Evolutionary conservation across 768 basidiomycete genomes (phyloP).

Genomic region (Trametes cinnabarina): DNA sequence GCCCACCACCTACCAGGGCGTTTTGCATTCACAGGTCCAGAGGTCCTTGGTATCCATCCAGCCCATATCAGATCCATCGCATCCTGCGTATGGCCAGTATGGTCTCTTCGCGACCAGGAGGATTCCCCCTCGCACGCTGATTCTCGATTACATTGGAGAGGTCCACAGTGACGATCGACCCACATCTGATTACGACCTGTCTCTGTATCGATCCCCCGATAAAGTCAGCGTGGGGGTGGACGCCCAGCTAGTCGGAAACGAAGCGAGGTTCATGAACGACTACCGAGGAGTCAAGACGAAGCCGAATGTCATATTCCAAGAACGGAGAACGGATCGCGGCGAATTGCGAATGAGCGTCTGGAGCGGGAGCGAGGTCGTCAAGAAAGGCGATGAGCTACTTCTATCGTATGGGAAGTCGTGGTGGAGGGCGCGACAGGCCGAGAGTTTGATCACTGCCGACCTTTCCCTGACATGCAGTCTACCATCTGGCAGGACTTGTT

Average conservation of each 20-base stretch:
- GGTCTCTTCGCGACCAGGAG: slow-evolving; percentile 80
- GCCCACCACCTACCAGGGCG: not conserved
- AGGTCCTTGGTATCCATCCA: slow-evolving; percentile 49
- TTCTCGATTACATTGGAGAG: slow-evolving; percentile 82
- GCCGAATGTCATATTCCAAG: slow-evolving; percentile 72
- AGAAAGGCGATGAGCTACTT: slow-evolving; percentile 80
- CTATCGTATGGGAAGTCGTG: slow-evolving; percentile 88
- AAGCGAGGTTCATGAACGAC: slow-evolving; percentile 88
- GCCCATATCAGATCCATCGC: slow-evolving; percentile 48
- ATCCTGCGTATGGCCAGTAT: slow-evolving; percentile 69
- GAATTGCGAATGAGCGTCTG: slow-evolving; percentile 79
- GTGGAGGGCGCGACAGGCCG: slow-evolving; percentile 56
- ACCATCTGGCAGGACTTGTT: too few relatives aligned
- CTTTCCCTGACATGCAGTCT: not conserved
- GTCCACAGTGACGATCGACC: slow-evolving; percentile 75
- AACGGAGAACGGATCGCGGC: slow-evolving; percentile 49
- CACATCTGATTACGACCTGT: slow-evolving; percentile 85
- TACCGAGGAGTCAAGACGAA: slow-evolving; percentile 72
- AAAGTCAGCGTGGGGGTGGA: slow-evolving; percentile 74
- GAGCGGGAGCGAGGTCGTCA: slow-evolving; percentile 56
- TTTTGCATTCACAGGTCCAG: slow-evolving; percentile 27
- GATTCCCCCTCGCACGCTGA: slow-evolving; percentile 61
- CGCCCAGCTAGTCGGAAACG: slow-evolving; percentile 74
- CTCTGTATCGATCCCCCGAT: slow-evolving; percentile 58
- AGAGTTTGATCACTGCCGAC: not conserved